A percentile compares a stretch with the other conserved stretches of the same genome.
These are phyloP conservation scores for Podaxis pistillaris DNA, from an alignment of 768 basidiomycete genomes.

Conservation along the genomic window DNA sequence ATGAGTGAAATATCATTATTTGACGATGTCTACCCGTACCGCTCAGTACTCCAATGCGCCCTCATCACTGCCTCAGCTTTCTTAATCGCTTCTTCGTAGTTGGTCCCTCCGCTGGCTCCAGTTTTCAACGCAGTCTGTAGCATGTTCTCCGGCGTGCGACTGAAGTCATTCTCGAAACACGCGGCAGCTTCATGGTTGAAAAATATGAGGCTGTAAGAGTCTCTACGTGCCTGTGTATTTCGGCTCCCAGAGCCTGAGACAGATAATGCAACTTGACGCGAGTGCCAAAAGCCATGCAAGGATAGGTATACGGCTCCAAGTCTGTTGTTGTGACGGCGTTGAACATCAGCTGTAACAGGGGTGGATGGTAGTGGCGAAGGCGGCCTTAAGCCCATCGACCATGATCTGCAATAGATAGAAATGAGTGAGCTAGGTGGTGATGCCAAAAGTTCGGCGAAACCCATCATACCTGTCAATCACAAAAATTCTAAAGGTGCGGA, in stretches of 20 bases:
- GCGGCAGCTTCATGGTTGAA: slow-evolving; percentile 30
- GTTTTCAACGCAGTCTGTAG: slow-evolving; percentile 35
- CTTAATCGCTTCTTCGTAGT: slow-evolving; percentile 40
- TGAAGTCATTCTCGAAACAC: slow-evolving; percentile 44
- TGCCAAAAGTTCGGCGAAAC: too few relatives aligned
- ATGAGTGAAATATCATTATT: neutral
- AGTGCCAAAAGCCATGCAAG: slow-evolving; percentile 53
- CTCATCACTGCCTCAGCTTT: slow-evolving; percentile 38
- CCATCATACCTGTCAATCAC: slow-evolving; percentile 45
- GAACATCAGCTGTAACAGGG: slow-evolving; percentile 18
- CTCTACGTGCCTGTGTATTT: slow-evolving; percentile 32
- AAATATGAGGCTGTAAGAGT: slow-evolving; percentile 55
- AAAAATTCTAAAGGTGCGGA: slow-evolving; percentile 28
- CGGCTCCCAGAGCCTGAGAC: slow-evolving; percentile 13
- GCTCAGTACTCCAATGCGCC: slow-evolving; percentile 47
- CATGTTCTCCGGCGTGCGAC: slow-evolving; percentile 42
- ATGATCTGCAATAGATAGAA: slow-evolving; percentile 36
- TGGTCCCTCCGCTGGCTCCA: slow-evolving; percentile 34
- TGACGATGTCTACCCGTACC: slow-evolving; percentile 28
- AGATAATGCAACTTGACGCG: slow-evolving; percentile 41
- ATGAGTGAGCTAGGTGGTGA: neutral
- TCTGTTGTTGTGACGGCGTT: slow-evolving; percentile 38
- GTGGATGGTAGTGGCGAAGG: slow-evolving; percentile 42
- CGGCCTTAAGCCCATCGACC: slow-evolving; percentile 47
- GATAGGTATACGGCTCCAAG: slow-evolving; percentile 62